These are phyloP conservation scores for Acmispon strigosus DNA, from an alignment of 306 rosid species.

Conservation along the genomic window DNA sequence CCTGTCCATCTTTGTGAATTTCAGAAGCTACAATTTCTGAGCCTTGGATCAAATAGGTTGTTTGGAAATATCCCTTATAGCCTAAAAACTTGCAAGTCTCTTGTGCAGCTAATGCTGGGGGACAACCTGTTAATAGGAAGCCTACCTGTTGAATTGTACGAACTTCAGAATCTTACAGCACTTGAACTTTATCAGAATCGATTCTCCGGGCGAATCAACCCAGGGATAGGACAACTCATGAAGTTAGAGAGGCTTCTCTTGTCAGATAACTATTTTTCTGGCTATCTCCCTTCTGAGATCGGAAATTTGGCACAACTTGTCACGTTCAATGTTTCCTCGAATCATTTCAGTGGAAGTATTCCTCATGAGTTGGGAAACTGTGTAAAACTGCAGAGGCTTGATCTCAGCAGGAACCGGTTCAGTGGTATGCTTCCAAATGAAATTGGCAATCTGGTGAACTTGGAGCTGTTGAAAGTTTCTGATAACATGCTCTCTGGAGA, in stretches of 20 bases:
- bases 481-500: conserved; percentile 52
- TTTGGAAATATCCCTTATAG: conserved; percentile 63
- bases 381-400: conserved; percentile 59
- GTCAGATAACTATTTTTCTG: conserved; percentile 52
- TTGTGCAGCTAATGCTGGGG: conserved; percentile 71
- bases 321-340: conserved; percentile 60
- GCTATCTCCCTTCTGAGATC: conserved; percentile 55
- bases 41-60: conserved; percentile 67
- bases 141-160: conserved; percentile 48
- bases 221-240: conserved; percentile 43
- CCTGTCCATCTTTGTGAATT: conserved; percentile 55
- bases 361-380: conserved; percentile 69
- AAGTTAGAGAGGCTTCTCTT: conserved; percentile 59
- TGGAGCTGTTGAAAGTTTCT: conserved; percentile 66
- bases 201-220: conserved; percentile 48
- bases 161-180: conserved; percentile 60
- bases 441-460: conserved; percentile 60
- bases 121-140: conserved; percentile 55
- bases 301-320: conserved; percentile 52
- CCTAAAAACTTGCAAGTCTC: conserved; percentile 59
- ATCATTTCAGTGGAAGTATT: conserved; percentile 46
- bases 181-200: conserved; percentile 56
- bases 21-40: conserved; percentile 50
- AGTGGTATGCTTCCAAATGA: conserved; percentile 47
- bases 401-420: conserved; percentile 62